These are phyloP conservation scores for Backusella australiensis DNA, from an alignment of 192 early-diverging fungal genomes.

Conservation along the genomic window DNA sequence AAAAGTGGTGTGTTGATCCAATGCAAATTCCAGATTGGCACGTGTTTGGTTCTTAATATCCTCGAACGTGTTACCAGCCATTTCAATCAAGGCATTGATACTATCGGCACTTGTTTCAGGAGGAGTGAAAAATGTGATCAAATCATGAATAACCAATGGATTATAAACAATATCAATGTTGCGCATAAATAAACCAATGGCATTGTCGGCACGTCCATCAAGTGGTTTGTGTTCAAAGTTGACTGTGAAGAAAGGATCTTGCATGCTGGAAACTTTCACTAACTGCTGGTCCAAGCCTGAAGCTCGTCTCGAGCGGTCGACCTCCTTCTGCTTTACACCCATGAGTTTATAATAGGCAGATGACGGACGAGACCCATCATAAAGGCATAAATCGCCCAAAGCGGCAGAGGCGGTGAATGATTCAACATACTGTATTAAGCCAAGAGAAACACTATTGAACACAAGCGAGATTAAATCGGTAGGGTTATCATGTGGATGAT, in stretches of 20 bases:
- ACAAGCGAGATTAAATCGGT: constrained; percentile 55
- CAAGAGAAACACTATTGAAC: constrained; percentile 63
- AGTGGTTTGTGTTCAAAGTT: constrained; percentile 86
- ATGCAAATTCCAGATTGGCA: constrained; percentile 76
- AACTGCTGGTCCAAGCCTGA: constrained; percentile 13
- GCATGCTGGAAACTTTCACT: not conserved
- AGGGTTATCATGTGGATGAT: constrained; percentile 43
- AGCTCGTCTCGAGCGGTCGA: not conserved
- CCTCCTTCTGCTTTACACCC: constrained; percentile 49
- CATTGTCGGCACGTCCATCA: constrained; percentile 87
- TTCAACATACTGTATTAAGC: constrained; percentile 51
- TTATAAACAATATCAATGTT: constrained; percentile 91
- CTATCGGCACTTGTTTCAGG: constrained; percentile 75
- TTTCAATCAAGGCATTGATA: constrained; percentile 68
- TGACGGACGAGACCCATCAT: constrained; percentile 60
- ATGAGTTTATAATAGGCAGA: constrained; percentile 54
- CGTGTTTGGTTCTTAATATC: constrained; percentile 87
- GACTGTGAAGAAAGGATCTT: constrained; percentile 68
- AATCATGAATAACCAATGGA: constrained; percentile 66
- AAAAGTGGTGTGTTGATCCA: constrained; percentile 87
- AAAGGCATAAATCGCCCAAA: constrained; percentile 60
- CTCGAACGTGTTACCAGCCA: constrained; percentile 83
- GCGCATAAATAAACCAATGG: constrained; percentile 78
- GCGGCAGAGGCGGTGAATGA: constrained; percentile 54
- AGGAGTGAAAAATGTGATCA: constrained; percentile 82